Conservation (phyloP, 257 asterid genomes). For the Dorcoceras hygrometricum region DNA sequence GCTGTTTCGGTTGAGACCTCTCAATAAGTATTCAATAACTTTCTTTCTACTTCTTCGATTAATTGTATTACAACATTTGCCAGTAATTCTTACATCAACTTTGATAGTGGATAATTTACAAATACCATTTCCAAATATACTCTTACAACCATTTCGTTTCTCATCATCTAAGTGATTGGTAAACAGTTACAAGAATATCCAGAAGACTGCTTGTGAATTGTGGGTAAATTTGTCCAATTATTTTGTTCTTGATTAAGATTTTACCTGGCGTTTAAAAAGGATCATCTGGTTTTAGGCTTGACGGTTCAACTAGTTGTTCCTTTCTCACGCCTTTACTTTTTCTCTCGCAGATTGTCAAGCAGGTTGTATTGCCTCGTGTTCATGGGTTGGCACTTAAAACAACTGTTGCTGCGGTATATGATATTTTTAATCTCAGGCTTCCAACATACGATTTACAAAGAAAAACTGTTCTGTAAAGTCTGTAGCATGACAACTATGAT, state of each 20-base stretch:
- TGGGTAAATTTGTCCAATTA: neutral
- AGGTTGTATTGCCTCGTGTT: constrained; percentile 86
- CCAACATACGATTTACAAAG: constrained; percentile 10
- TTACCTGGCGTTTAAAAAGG: constrained; percentile 3
- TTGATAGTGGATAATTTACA: neutral
- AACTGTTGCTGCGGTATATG: constrained; percentile 96
- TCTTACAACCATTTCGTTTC: neutral
- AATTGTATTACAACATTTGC: neutral
- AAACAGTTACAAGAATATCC: constrained; percentile 1
- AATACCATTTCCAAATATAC: neutral
- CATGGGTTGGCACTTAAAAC: constrained; percentile 97
- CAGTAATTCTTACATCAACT: neutral
- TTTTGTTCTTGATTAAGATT: neutral
- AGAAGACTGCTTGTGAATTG: constrained; percentile 3
- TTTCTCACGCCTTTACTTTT: constrained; percentile 14
- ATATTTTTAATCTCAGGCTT: constrained; percentile 23
- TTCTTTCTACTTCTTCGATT: neutral
- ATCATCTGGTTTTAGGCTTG: neutral
- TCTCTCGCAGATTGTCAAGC: constrained; percentile 71
- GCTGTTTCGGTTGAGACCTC: neutral
- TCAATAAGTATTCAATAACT: neutral
- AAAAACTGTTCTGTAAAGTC: constrained; percentile 15
- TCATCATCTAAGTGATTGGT: constrained; percentile 3
- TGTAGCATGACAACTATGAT: neutral
- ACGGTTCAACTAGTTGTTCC: constrained; percentile 1